phyloP scores from a whole-genome alignment of 2,329 filamentous ascomycete genomes.

The Sclerotinia borealis region DNA sequence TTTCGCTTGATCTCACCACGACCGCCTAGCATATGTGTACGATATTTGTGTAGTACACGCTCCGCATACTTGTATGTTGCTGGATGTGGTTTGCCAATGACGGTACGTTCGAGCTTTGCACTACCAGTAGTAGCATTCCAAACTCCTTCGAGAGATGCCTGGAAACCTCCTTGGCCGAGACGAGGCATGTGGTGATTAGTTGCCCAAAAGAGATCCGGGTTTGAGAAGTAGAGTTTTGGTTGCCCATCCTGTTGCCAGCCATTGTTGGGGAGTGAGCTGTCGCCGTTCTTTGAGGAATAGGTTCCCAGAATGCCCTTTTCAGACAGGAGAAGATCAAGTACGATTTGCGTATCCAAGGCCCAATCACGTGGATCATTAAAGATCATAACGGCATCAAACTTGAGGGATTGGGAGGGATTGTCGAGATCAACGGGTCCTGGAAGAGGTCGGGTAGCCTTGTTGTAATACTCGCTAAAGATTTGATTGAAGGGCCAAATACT shows the following conservation, averaged over 20 bases:
- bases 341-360: conserved; percentile 82
- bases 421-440: conserved; percentile 42
- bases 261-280: conserved; percentile 55
- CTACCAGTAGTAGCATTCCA: conserved; percentile 68
- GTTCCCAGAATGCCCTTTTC: conserved; percentile 75
- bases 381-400: conserved; percentile 85
- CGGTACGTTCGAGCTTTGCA: conserved; percentile 50
- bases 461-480: conserved; percentile 57
- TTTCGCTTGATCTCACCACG: conserved; percentile 20
- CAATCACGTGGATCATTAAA: conserved; percentile 97
- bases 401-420: conserved; percentile 47
- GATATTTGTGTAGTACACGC: conserved; percentile 58
- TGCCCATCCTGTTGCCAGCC: conserved; percentile 82
- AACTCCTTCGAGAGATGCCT: conserved; percentile 71
- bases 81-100: conserved; percentile 77
- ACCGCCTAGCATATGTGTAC: conserved; percentile 30
- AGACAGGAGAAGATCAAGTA: conserved; percentile 78
- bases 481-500: conserved; percentile 79
- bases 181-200: conserved; percentile 78
- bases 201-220: conserved; percentile 86
- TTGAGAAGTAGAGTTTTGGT: conserved; percentile 79
- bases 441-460: conserved; percentile 49
- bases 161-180: conserved; percentile 87
- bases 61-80: conserved; percentile 83
- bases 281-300: conserved; percentile 65